phyloP scores from a whole-genome alignment of 306 rosid genomes.

The Castanea crenata region DNA sequence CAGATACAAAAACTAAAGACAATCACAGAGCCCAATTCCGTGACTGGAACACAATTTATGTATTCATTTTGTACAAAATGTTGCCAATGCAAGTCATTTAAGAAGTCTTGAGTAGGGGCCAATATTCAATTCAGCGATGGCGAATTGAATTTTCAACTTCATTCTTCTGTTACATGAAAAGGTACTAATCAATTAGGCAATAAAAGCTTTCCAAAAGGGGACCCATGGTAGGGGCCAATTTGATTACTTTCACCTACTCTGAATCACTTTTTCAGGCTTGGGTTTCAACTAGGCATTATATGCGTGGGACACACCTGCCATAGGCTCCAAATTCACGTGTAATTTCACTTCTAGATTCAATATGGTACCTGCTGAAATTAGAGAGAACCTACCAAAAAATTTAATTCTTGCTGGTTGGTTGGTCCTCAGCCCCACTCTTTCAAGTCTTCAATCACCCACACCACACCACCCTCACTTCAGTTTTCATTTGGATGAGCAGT shows the following conservation, averaged over 20 bases:
- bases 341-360: conserved; percentile 16
- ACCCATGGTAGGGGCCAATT: conserved; percentile 27
- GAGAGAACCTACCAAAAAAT: neutral
- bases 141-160: too few relatives aligned
- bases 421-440: too few relatives aligned
- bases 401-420: too few relatives aligned
- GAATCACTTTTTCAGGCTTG: conserved; percentile 13
- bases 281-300: conserved; percentile 38
- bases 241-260: conserved; percentile 23
- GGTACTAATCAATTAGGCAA: neutral
- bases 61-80: neutral
- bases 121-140: too few relatives aligned
- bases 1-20: neutral
- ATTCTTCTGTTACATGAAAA: too few relatives aligned
- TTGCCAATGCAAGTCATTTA: too few relatives aligned
- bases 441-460: too few relatives aligned
- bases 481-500: too few relatives aligned
- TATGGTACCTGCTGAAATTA: conserved; percentile 11
- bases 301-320: conserved; percentile 34
- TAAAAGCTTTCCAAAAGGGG: conserved; percentile 23
- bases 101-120: too few relatives aligned
- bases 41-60: neutral
- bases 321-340: conserved; percentile 49
- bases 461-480: too few relatives aligned
- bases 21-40: neutral